Base-by-base conservation (phyloP, 805 yeast species). In the Alloascoidea hylecoeti region DNA sequence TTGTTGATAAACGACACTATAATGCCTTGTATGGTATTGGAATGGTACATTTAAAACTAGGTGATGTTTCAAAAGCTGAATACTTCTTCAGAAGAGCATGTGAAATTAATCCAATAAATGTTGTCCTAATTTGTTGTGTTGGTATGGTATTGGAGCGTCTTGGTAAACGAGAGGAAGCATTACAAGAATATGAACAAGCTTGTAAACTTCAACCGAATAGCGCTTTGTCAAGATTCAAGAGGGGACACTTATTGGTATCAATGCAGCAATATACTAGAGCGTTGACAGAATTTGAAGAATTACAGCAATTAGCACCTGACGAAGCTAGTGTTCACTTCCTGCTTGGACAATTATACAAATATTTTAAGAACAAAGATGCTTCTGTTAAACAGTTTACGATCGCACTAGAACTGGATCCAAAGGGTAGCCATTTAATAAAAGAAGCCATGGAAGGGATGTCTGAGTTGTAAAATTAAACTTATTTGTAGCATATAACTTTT, bases 11-110 rank as follows among this genome's bases (percentile, higher is more conserved):
- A 35, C 66, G 86, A 41, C 96, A 85, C 53, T 92, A 88, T 57
- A 92, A 89, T 56, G 96, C 97, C 0, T 75, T 88, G 50, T 92
- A 92, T 51, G 98, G 98, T 17, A 71, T 92, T 40, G 98, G 97
- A 4, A 85, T 86, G 89, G 94, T 86, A 18, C 80, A 78, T 53
- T 69, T 85, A 54, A 83, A 85, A 49, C 60, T 86, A 38, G 97
- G 96, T 3, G 86, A 84, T 48, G 75, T 75, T 50, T 74, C 71
- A 34, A 75, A 75, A 48, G 96, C 97, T 1, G 88, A 85, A 49
- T 72, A 75, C 44, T 94, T 85, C 56, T 85, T 89, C 60, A 64
- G 85, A 39, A 83, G 80, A 50, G 97, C 97, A 0, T 73, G 82
- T 13, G 72, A 78, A 28, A 84, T 92, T 36, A 92, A 92, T 51